Evolutionary conservation across 805 yeast genomes (phyloP).

Genomic region (Saccharomycopsis amapae): DNA sequence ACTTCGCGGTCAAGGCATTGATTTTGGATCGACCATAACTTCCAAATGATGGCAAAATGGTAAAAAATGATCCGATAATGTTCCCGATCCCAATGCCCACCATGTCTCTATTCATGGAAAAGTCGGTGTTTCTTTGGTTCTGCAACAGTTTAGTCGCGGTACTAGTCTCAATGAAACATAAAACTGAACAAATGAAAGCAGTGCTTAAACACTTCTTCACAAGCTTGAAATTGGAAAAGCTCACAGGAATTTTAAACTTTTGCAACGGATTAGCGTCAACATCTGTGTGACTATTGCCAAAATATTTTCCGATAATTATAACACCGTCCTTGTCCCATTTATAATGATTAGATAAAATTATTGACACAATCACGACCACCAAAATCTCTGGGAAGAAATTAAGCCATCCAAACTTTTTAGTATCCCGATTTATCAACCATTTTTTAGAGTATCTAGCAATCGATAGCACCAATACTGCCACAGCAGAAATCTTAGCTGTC

Average conservation of each 20-base stretch:
- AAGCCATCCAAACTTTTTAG: constrained; percentile 30
- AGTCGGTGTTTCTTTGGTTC: constrained; percentile 54
- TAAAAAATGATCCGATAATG: constrained; percentile 45
- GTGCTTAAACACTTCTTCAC: constrained; percentile 29
- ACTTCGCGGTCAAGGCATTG: constrained; percentile 53
- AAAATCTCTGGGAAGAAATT: constrained; percentile 82
- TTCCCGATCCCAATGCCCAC: constrained; percentile 83
- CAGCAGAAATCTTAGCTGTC: constrained; percentile 54
- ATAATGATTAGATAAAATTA: constrained; percentile 41
- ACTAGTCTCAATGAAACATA: constrained; percentile 90
- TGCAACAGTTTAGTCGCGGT: constrained; percentile 88
- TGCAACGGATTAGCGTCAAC: constrained; percentile 6
- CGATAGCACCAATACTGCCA: constrained; percentile 41
- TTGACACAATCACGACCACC: constrained; percentile 57
- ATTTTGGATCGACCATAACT: constrained; percentile 92
- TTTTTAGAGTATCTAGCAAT: constrained; percentile 34
- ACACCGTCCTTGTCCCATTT: constrained; percentile 34
- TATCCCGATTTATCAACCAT: constrained; percentile 15
- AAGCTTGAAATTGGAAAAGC: constrained; percentile 24
- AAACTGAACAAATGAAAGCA: constrained; percentile 51
- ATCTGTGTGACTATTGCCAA: constrained; percentile 3
- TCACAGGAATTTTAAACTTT: neutral
- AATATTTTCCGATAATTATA: constrained; percentile 32
- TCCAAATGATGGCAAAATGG: constrained; percentile 84
- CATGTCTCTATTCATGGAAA: constrained; percentile 85